Base-by-base conservation (phyloP, 176 grass and related monocot species). In the Eragrostis nindensis region DNA sequence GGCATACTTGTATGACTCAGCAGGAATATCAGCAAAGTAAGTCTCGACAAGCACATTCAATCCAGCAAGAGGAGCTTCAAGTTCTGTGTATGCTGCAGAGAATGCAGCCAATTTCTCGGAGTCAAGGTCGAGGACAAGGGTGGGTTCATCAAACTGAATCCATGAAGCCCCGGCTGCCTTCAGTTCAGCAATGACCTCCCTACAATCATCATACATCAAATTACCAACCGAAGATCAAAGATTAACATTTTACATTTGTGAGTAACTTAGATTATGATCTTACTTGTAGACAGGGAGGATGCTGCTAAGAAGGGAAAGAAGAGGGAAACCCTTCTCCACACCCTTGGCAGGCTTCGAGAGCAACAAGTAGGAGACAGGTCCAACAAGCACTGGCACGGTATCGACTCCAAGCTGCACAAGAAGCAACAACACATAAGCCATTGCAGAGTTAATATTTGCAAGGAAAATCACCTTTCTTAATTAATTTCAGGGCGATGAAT, bases 101-200 rank as follows among this genome's bases (percentile, higher is more conserved):
- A 97, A 97, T 54, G 89, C 94, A 18, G 79, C 76, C 82, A 97
- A 80, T 45, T 94, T 80, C n/a, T 88, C 54, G 21, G 94, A 76
- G 67, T 97, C 89, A 8, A 97, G 94, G 53, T 97, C 94, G 17
- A 84, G 82, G 38, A 97, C 91, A 77, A 97, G 91, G 6, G 91
- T 94, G 62, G 94, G 94, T 60, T 97, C 94, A 80, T 97, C 94
- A 82, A 97, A 90, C 82, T 97, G 94, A 75, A 97, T 94, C 94
- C 94, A 97, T 55, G 87, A 84, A 84, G 89, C 94, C 11, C 94
- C 94, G 41, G 94, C 94, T 74, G 89, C 85, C 85, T 94, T 97
- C 54, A 97, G 62, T 76, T 97, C 92, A 87, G 82, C 63, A 89
- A 94, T 92, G 84, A 92, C 95, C 84, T 90, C 83, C 92, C 95